These are phyloP conservation scores for Chaetomium tenue DNA, from an alignment of 495 filamentous ascomycete genomes.

Conservation along the genomic window DNA sequence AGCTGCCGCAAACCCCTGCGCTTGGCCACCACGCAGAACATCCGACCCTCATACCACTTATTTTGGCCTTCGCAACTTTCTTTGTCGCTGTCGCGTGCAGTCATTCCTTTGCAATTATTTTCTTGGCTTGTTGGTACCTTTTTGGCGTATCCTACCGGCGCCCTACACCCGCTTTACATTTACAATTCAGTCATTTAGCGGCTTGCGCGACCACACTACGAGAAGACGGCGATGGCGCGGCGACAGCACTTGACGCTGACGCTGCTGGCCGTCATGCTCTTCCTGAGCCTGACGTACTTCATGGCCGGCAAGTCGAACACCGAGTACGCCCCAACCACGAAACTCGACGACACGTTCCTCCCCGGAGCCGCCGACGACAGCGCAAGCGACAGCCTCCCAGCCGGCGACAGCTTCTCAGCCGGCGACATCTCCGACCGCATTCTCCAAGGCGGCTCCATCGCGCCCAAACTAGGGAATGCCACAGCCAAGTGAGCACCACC, in stretches of 20 bases:
- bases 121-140: neutral
- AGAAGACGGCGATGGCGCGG: constrained; percentile 41
- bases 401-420: constrained; percentile 23
- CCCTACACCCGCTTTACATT: neutral
- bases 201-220: neutral
- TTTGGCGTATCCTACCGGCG: neutral
- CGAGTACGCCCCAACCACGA: constrained; percentile 8
- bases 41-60: neutral
- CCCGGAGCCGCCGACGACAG: constrained; percentile 1
- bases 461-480: constrained; percentile 87
- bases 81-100: constrained; percentile 2
- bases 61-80: neutral
- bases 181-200: neutral
- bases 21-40: constrained; percentile 1
- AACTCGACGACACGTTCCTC: neutral
- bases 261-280: constrained; percentile 36
- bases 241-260: constrained; percentile 44
- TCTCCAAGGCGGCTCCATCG: constrained; percentile 76
- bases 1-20: neutral
- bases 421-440: constrained; percentile 39
- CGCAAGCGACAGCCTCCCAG: constrained; percentile 4
- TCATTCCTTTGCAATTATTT: constrained; percentile 4
- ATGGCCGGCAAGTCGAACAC: constrained; percentile 19
- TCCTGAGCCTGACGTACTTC: constrained; percentile 43
- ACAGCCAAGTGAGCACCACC: constrained; percentile 66